phyloP scores from a whole-genome alignment of 305 asterid genomes.

The Fraxinus platypoda region DNA sequence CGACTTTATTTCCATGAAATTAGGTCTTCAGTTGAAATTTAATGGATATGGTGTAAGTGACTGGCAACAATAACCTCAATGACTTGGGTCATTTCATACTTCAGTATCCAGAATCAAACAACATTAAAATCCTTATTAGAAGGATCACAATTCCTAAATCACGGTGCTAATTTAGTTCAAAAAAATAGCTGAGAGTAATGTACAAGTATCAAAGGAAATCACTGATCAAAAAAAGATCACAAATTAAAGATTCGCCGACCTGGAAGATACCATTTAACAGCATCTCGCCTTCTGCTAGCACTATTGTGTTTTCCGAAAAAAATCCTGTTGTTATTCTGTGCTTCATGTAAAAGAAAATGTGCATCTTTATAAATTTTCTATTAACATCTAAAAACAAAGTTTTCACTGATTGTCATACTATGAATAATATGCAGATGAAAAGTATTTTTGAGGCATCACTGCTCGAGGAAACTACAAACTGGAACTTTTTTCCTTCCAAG shows the following conservation, averaged over 20 bases:
- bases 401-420: not conserved
- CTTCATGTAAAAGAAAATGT: slow-evolving; percentile 52
- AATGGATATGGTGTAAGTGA: not conserved
- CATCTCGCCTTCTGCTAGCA: slow-evolving; percentile 96
- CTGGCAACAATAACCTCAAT: not conserved
- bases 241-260: slow-evolving; percentile 47
- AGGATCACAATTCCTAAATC: not conserved
- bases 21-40: not conserved
- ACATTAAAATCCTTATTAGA: not conserved
- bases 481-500: not conserved
- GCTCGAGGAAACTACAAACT: not conserved
- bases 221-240: slow-evolving; percentile 19
- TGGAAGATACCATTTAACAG: slow-evolving; percentile 76
- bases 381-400: not conserved
- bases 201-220: not conserved
- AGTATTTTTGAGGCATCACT: not conserved
- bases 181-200: not conserved
- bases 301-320: slow-evolving; percentile 78
- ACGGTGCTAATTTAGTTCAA: not conserved
- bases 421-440: slow-evolving; percentile 1
- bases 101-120: not conserved
- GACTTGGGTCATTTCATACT: not conserved
- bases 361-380: slow-evolving; percentile 11
- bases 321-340: slow-evolving; percentile 90
- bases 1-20: not conserved